A percentile compares a stretch with the other conserved stretches of the same genome.
These are phyloP conservation scores for Triangularia setosa DNA, from an alignment of 2,329 filamentous ascomycete species.

Conservation along the genomic window DNA sequence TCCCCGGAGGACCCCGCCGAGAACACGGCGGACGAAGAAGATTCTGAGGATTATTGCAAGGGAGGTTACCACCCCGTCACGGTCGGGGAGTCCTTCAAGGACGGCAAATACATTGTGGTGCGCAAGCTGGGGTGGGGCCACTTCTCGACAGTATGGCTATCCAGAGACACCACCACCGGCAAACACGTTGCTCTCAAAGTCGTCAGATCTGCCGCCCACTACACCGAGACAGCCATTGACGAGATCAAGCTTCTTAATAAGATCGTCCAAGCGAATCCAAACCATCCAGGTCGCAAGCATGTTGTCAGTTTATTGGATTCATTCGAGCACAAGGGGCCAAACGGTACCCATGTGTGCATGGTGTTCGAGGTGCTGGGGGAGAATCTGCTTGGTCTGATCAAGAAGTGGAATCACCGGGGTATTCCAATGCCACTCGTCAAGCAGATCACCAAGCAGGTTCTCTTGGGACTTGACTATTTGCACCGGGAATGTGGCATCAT, in stretches of 20 bases:
- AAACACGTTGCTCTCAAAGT: conserved; percentile 98
- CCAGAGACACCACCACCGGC: conserved; percentile 76
- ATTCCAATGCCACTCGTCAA: conserved; percentile 96
- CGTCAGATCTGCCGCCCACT: conserved; percentile 94
- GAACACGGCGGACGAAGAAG: conserved; percentile 95
- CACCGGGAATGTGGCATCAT: conserved; percentile 99
- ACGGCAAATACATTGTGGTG: conserved; percentile 93
- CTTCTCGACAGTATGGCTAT: conserved; percentile 93
- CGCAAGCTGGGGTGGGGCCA: conserved; percentile 97
- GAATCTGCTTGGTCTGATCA: conserved; percentile 91
- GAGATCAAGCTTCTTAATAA: conserved; percentile 98
- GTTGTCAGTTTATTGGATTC: conserved; percentile 95
- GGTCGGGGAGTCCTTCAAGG: conserved; percentile 95
- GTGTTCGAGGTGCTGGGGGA: conserved; percentile 97
- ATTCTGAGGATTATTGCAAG: conserved; percentile 99
- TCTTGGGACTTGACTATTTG: conserved; percentile 91
- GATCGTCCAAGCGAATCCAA: conserved; percentile 91
- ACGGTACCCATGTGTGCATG: conserved; percentile 97
- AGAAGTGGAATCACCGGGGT: conserved; percentile 95
- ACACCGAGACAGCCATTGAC: conserved; percentile 97
- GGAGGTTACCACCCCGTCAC: conserved; percentile 95
- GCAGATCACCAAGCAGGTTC: conserved; percentile 97
- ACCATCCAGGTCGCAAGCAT: conserved; percentile 89
- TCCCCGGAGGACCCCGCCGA: conserved; percentile 81
- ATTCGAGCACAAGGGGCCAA: conserved; percentile 95